Conservation (phyloP, 169 alveolate species). For the Cryptosporidium andersoni region DNA sequence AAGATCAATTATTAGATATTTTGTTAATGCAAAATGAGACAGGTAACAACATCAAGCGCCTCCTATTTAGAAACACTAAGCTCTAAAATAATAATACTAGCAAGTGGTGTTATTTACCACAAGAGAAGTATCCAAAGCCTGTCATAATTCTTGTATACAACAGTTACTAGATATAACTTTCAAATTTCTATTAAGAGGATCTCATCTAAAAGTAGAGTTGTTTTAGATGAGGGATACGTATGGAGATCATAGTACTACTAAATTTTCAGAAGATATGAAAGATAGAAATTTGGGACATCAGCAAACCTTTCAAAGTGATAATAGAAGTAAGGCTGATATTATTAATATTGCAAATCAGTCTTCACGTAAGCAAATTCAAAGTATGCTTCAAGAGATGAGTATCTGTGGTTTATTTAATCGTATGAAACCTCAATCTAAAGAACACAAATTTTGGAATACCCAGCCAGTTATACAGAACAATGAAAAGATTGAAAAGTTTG, state of each 20-base stretch:
- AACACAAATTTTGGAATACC: conserved; percentile 93
- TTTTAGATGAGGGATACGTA: background rate
- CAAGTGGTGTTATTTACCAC: no score
- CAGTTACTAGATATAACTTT: background rate
- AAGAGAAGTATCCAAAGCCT: no score
- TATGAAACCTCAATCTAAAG: background rate
- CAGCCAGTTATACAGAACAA: conserved; percentile 92
- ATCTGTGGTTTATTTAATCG: conserved; percentile 4
- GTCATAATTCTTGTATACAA: no score
- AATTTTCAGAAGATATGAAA: no score
- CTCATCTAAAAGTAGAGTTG: background rate
- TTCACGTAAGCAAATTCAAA: conserved; percentile 5
- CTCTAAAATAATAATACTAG: no score
- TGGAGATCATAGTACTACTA: background rate
- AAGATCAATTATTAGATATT: background rate
- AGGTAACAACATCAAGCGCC: no score
- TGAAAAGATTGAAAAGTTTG: conserved; percentile 77
- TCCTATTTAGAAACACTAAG: no score
- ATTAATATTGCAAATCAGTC: background rate
- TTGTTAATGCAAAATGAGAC: background rate
- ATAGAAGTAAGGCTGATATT: background rate
- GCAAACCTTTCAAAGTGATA: background rate
- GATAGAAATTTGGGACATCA: background rate
- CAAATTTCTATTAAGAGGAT: background rate
- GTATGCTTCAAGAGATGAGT: conserved; percentile 49